Conservation (phyloP, 257 asterid genomes). For the Ocimum tenuiflorum region DNA sequence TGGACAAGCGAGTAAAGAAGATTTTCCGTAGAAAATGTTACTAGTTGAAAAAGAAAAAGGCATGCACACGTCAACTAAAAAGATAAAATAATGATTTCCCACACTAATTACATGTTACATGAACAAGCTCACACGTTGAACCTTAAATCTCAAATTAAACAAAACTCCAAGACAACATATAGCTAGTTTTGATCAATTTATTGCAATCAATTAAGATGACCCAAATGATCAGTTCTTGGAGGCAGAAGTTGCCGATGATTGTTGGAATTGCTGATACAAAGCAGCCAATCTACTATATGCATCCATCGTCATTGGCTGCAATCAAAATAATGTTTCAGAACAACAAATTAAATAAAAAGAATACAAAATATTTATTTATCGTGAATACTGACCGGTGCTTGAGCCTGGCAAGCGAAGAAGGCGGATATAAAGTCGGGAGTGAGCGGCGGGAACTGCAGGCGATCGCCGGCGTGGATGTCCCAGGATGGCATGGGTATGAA, state of each 20-base stretch:
- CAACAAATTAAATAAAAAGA: neutral
- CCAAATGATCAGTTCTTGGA: slow-evolving; percentile 25
- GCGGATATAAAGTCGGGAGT: slow-evolving; percentile 46
- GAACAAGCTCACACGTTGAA: neutral
- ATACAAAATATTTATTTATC: neutral
- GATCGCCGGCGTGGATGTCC: slow-evolving; percentile 40
- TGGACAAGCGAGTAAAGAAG: too few species aligned
- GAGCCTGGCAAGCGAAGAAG: slow-evolving; percentile 54
- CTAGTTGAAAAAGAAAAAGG: neutral
- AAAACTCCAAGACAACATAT: neutral
- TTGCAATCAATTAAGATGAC: neutral
- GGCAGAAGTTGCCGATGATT: slow-evolving; percentile 20
- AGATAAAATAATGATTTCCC: too few species aligned
- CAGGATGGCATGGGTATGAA: slow-evolving; percentile 54
- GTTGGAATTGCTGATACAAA: slow-evolving; percentile 60
- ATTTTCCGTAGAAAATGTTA: neutral
- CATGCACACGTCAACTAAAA: neutral
- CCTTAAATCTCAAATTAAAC: neutral
- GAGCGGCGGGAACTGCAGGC: slow-evolving; percentile 19
- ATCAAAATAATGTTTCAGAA: neutral
- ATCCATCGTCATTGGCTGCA: slow-evolving; percentile 64
- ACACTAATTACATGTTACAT: neutral
- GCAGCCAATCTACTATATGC: slow-evolving; percentile 57
- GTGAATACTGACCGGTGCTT: slow-evolving; percentile 33
- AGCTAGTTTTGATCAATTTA: neutral